Base-by-base conservation (phyloP, 768 basidiomycete species). In the Thelephora aurantiotincta region DNA sequence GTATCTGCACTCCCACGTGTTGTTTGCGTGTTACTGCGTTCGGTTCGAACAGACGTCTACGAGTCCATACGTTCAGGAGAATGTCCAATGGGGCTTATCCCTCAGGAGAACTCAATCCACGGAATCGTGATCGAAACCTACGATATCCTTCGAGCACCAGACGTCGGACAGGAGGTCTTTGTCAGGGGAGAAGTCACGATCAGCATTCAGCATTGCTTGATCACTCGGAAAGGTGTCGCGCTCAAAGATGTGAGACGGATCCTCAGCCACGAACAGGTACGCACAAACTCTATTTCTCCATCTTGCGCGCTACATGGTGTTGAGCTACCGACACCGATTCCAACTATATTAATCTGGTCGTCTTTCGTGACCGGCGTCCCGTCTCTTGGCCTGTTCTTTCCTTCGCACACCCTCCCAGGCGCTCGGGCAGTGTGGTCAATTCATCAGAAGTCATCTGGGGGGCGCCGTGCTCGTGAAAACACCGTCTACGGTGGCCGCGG, bases 201-300 rank as follows among this genome's bases (percentile, higher is more conserved):
- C 11, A 65, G 68, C 44, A 71, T 90, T 11, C 69, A 77, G 45
- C 86, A 90, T 54, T 81, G 78, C 62, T 67, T 90, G 43, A 62
- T 87, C 11, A 75, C 71, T n/a, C 73, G 71, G 44, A 61, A 62
- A 42, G 85, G 83, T 6, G 72, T 75, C 26, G 66, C 70, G 49
- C 51, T 78, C 7, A 59, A 69, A 37, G 67, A 82, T 36, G 70
- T 89, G 22, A 66, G 69, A 49, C 66, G 60, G 48, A 68, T 90
- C 13, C 56, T 85, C 54, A 89, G 86, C 63, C 86, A 90, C 51
- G 86, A 88, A 57, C 86, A 89, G 67, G 86, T 85, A 47, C 41
- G 62, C 55, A 19, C 30, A 9, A 35, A 30, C 9, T 44, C 52
- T 35, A 44, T 45, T 45, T 47, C 11, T 1, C 11, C 11, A 4